Percentiles rank a stretch among this genome's conserved stretches.
Conservation (phyloP, 2,329 filamentous ascomycete species). For the Trichoderma oligosporum region DNA sequence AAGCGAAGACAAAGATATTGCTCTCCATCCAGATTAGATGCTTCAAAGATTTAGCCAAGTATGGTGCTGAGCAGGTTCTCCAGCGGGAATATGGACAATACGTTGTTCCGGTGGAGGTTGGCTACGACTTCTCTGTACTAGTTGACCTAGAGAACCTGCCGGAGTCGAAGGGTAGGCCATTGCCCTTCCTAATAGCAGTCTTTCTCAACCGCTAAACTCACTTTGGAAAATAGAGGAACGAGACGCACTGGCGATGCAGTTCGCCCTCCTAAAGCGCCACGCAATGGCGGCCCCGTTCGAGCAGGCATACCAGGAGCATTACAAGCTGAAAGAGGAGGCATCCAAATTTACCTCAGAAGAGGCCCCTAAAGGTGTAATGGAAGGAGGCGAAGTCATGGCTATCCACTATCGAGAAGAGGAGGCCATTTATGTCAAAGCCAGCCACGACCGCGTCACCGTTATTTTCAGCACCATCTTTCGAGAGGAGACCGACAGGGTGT, state of each 20-base stretch:
- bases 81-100: slow-evolving; percentile 92
- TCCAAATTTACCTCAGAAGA: slow-evolving; percentile 91
- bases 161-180: slow-evolving; percentile 61
- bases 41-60: slow-evolving; percentile 85
- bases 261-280: slow-evolving; percentile 93
- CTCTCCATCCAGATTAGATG: slow-evolving; percentile 95
- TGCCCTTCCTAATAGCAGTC: background rate
- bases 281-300: slow-evolving; percentile 99
- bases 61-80: slow-evolving; percentile 87
- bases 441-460: slow-evolving; percentile 93
- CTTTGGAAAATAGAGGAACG: slow-evolving; percentile 59
- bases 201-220: background rate
- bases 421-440: slow-evolving; percentile 97
- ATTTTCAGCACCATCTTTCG: slow-evolving; percentile 98
- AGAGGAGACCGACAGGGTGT: slow-evolving; percentile 95
- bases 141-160: slow-evolving; percentile 88
- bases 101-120: slow-evolving; percentile 79
- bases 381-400: slow-evolving; percentile 89
- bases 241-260: slow-evolving; percentile 80
- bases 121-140: slow-evolving; percentile 93
- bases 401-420: slow-evolving; percentile 99
- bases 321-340: slow-evolving; percentile 79
- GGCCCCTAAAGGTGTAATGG: slow-evolving; percentile 82
- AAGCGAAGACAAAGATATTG: slow-evolving; percentile 88
- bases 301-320: slow-evolving; percentile 91